phyloP scores from a whole-genome alignment of 768 basidiomycete genomes.

The Gyrodon lividus region DNA sequence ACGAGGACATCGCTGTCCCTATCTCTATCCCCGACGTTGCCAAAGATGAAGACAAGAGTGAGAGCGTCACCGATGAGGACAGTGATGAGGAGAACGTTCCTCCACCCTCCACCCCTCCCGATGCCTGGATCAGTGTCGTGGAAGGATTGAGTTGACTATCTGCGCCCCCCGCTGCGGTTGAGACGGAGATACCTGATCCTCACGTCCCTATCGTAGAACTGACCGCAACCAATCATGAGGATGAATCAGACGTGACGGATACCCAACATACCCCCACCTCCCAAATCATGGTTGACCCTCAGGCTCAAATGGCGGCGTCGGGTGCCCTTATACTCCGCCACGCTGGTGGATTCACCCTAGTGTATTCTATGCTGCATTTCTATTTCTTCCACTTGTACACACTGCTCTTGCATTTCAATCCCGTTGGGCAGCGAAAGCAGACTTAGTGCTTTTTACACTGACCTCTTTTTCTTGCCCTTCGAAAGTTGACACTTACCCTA shows the following conservation, averaged over 20 bases:
- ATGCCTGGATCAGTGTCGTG: constrained; percentile 28
- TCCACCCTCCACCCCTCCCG: constrained; percentile 30
- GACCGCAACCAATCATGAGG: constrained; percentile 19
- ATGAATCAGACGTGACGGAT: constrained; percentile 21
- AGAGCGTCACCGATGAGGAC: constrained; percentile 37
- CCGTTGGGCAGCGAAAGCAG: constrained; percentile 29
- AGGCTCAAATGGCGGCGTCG: constrained; percentile 26
- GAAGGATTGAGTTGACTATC: constrained; percentile 33
- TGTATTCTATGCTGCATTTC: constrained; percentile 43
- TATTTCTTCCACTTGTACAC: constrained; percentile 45
- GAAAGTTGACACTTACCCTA: constrained; percentile 5
- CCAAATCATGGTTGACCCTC: constrained; percentile 20
- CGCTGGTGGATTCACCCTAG: constrained; percentile 33
- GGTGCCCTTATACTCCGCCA: constrained; percentile 32
- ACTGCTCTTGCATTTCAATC: constrained; percentile 38
- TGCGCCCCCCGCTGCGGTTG: constrained; percentile 17
- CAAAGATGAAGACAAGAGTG: constrained; percentile 33
- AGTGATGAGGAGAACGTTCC: constrained; percentile 43
- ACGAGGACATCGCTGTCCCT: constrained; percentile 34
- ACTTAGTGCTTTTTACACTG: constrained; percentile 16
- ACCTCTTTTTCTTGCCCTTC: constrained; percentile 8
- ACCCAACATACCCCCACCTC: constrained; percentile 18
- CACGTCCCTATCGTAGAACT: constrained; percentile 28
- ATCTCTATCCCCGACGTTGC: constrained; percentile 5
- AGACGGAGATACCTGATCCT: constrained; percentile 14